These are phyloP conservation scores for Sphagnum fallax DNA, from an alignment of 228 moss, liverwort and hornwort species.

Conservation along the genomic window DNA sequence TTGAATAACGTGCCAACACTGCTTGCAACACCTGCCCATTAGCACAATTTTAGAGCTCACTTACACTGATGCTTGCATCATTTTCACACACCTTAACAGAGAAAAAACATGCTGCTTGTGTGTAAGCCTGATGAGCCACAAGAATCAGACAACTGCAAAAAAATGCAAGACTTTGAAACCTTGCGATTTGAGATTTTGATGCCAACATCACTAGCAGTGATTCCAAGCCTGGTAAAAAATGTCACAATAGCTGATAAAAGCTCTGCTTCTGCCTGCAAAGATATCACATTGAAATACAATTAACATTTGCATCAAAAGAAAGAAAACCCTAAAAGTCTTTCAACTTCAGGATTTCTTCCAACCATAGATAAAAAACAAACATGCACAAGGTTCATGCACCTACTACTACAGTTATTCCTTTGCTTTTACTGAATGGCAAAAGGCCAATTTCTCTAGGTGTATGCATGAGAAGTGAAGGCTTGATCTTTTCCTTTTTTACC, in stretches of 20 bases:
- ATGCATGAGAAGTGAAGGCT: too few relatives aligned
- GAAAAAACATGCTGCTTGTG: too few relatives aligned
- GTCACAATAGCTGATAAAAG: slow-evolving; percentile 74
- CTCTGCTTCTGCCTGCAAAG: slow-evolving; percentile 86
- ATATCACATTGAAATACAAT: background rate
- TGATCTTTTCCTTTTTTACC: slow-evolving; percentile 18
- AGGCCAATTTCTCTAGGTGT: too few relatives aligned
- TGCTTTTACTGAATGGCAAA: too few relatives aligned
- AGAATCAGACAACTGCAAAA: background rate
- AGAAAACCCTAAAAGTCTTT: too few relatives aligned
- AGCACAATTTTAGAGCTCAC: background rate
- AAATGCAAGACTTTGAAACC: slow-evolving; percentile 31
- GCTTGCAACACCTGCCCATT: slow-evolving; percentile 75
- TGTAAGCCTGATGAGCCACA: too few relatives aligned
- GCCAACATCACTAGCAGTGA: slow-evolving; percentile 75
- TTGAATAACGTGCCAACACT: slow-evolving; percentile 52
- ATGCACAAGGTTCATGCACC: background rate
- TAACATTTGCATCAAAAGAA: too few relatives aligned
- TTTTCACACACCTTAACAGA: too few relatives aligned
- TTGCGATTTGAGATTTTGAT: slow-evolving; percentile 87
- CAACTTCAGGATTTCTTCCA: too few relatives aligned
- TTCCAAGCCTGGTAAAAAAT: slow-evolving; percentile 64
- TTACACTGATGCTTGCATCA: too few relatives aligned
- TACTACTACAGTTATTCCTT: background rate
- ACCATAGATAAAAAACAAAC: too few relatives aligned